Conservation (phyloP, 177 flowering plant species). For the Vitis hybrid region DNA sequence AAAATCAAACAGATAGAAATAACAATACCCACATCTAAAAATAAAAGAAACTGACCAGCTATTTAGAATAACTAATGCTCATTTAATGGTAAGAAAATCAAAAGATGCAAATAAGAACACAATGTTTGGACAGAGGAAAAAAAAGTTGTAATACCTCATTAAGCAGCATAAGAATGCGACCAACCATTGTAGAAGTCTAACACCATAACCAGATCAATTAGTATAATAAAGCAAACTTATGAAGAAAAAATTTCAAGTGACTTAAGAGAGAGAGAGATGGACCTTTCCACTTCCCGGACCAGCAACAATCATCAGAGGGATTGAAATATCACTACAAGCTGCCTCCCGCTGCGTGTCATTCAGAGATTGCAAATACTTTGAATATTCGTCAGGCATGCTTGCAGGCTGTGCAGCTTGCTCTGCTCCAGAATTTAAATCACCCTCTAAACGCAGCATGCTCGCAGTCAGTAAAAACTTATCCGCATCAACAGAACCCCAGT, state of each 20-base stretch:
- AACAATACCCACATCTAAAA: background rate
- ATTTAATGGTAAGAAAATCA: no score
- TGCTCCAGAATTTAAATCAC: conserved; percentile 8
- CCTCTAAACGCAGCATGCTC: conserved; percentile 2
- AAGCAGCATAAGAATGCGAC: conserved; percentile 77
- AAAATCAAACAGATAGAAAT: background rate
- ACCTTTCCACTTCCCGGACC: conserved; percentile 99
- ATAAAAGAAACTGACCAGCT: background rate
- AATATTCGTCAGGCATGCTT: conserved; percentile 57
- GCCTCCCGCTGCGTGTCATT: conserved; percentile 87
- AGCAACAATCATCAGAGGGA: conserved; percentile 87
- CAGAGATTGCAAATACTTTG: conserved; percentile 57
- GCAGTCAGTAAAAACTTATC: conserved; percentile 13
- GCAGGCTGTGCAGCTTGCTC: conserved; percentile 14
- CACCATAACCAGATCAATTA: conserved; percentile 16
- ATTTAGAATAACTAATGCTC: background rate
- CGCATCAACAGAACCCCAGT: conserved; percentile 10
- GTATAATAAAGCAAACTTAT: background rate
- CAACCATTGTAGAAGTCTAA: conserved; percentile 98
- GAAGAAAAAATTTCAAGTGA: conserved; percentile 5
- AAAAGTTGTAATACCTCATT: conserved; percentile 53
- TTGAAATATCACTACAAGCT: conserved; percentile 73
- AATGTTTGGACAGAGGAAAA: no score
- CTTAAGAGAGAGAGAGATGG: background rate
- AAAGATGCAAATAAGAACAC: no score